Conservation (phyloP, 2,329 filamentous ascomycete species). For the Metarhizium sp. region DNA sequence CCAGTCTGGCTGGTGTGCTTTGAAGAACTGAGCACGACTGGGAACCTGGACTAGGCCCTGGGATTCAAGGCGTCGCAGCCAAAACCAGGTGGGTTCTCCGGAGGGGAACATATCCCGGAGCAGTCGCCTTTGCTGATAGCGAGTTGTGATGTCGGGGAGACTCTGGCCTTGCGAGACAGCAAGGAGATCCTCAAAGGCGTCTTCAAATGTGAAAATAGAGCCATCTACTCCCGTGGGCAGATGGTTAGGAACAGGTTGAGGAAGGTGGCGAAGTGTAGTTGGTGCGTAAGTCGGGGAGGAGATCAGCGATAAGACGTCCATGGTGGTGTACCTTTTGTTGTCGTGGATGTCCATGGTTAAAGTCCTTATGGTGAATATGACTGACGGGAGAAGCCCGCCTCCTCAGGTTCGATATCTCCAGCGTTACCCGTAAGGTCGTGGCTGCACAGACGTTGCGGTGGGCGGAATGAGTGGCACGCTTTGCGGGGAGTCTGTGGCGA, state of each 20-base stretch:
- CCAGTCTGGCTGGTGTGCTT: conserved; percentile 14
- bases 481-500: too few relatives aligned
- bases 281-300: conserved; percentile 20
- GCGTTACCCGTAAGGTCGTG: neutral
- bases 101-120: conserved; percentile 28
- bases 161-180: conserved; percentile 32
- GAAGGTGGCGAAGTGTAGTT: conserved; percentile 30
- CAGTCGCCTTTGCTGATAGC: conserved; percentile 25
- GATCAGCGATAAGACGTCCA: conserved; percentile 14
- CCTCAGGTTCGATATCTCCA: neutral
- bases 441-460: neutral
- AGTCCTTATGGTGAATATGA: neutral
- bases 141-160: conserved; percentile 29
- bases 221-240: conserved; percentile 26
- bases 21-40: conserved; percentile 10
- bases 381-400: neutral
- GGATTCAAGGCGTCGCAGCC: conserved; percentile 28
- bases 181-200: conserved; percentile 50
- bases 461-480: neutral
- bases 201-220: conserved; percentile 39
- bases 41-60: conserved; percentile 28
- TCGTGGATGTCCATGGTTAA: neutral
- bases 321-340: neutral
- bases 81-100: conserved; percentile 32
- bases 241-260: conserved; percentile 37